These are phyloP conservation scores for Bryoglossum gracile DNA, from an alignment of 495 filamentous ascomycete genomes.

Conservation along the genomic window DNA sequence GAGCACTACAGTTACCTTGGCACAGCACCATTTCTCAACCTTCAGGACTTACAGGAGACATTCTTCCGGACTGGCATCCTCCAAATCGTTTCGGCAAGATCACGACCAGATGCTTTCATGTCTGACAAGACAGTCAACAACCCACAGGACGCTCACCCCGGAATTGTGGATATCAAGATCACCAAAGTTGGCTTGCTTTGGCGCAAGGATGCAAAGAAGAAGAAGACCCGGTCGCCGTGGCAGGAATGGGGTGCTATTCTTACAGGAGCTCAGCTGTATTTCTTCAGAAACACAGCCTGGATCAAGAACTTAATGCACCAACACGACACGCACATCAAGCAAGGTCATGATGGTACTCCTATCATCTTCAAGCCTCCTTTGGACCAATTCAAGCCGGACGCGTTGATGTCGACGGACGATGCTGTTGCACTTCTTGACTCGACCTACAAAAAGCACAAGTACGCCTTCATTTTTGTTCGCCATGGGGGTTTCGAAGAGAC, in stretches of 20 bases:
- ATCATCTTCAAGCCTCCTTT: slow-evolving; percentile 86
- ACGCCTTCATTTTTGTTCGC: slow-evolving; percentile 87
- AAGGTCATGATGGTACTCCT: slow-evolving; percentile 55
- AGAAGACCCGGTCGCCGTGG: slow-evolving; percentile 92
- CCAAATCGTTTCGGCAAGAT: slow-evolving; percentile 89
- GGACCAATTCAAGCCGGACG: slow-evolving; percentile 86
- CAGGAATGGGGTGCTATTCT: slow-evolving; percentile 97
- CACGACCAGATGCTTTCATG: slow-evolving; percentile 92
- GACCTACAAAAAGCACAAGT: slow-evolving; percentile 90
- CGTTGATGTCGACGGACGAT: slow-evolving; percentile 82
- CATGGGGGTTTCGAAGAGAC: slow-evolving; percentile 85
- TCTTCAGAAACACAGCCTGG: slow-evolving; percentile 90
- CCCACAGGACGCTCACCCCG: slow-evolving; percentile 80
- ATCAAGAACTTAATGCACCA: slow-evolving; percentile 87
- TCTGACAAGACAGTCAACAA: slow-evolving; percentile 74
- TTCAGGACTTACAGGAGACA: slow-evolving; percentile 70
- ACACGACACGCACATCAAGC: slow-evolving; percentile 68
- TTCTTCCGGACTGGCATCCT: slow-evolving; percentile 86
- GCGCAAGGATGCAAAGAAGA: slow-evolving; percentile 93
- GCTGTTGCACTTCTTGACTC: slow-evolving; percentile 83
- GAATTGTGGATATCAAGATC: slow-evolving; percentile 93
- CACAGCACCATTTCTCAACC: slow-evolving; percentile 63
- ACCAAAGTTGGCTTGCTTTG: slow-evolving; percentile 94
- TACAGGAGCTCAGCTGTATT: slow-evolving; percentile 90
- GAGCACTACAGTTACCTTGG: slow-evolving; percentile 88